These are phyloP conservation scores for Huntiella omanensis DNA, from an alignment of 2,329 filamentous ascomycete genomes.

Conservation along the genomic window DNA sequence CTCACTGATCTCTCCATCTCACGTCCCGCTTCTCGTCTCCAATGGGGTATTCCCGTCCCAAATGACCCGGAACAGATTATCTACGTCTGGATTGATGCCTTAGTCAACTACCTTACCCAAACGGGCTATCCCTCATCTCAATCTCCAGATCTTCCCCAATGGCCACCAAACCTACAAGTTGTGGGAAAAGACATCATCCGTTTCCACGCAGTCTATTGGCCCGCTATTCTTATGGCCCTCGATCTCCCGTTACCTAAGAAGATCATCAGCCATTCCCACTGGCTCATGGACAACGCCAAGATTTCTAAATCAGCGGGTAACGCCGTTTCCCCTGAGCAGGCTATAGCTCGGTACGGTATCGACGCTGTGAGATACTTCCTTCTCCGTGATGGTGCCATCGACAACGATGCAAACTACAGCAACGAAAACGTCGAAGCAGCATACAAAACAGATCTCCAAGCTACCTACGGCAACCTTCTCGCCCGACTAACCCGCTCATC, in stretches of 20 bases:
- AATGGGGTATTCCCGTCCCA: conserved; percentile 81
- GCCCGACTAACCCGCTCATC: conserved; percentile 50
- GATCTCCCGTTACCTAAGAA: conserved; percentile 59
- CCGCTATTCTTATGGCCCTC: conserved; percentile 80
- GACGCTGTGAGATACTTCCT: conserved; percentile 85
- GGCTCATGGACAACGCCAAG: conserved; percentile 79
- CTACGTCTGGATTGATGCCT: conserved; percentile 94
- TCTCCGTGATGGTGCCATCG: conserved; percentile 57
- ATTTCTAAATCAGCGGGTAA: conserved; percentile 96
- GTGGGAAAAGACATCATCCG: conserved; percentile 93
- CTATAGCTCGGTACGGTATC: conserved; percentile 70
- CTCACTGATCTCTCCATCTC: conserved; percentile 82
- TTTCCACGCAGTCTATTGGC: conserved; percentile 98
- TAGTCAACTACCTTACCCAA: conserved; percentile 83
- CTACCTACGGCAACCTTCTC: conserved; percentile 63
- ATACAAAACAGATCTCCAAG: conserved; percentile 65
- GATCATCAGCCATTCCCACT: conserved; percentile 80
- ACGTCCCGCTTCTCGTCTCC: conserved; percentile 55
- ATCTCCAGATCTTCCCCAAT: conserved; percentile 44
- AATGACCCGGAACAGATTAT: conserved; percentile 74
- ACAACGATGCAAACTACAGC: conserved; percentile 65
- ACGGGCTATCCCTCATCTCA: conserved; percentile 30
- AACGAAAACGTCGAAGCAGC: conserved; percentile 55
- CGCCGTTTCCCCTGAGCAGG: conserved; percentile 85
- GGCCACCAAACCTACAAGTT: conserved; percentile 84